Conservation (phyloP, 768 basidiomycete genomes). For the Russula compacta region DNA sequence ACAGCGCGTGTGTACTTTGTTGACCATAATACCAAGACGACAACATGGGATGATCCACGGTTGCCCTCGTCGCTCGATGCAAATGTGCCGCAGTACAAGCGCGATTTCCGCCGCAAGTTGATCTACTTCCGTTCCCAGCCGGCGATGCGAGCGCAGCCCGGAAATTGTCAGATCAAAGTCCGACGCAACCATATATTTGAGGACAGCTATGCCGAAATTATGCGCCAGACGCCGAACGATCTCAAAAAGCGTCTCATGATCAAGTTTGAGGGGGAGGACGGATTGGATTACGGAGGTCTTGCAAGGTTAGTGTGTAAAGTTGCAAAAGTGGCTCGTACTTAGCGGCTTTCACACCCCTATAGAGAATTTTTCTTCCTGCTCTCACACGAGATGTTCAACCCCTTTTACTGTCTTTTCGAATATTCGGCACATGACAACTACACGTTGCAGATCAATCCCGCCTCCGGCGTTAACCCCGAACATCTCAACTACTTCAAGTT, state of each 20-base stretch:
- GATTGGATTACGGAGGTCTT: conserved; percentile 95
- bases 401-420: conserved; percentile 99
- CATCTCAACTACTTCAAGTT: conserved; percentile 99
- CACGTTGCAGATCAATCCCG: conserved; percentile 98
- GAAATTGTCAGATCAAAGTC: conserved; percentile 99
- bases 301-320: conserved; percentile 56
- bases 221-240: conserved; percentile 98
- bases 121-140: conserved; percentile 99
- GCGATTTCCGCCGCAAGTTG: conserved; percentile 97
- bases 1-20: conserved; percentile 99
- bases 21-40: conserved; percentile 99
- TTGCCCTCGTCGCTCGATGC: conserved; percentile 90
- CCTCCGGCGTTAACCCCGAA: conserved; percentile 96
- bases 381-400: conserved; percentile 99
- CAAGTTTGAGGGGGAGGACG: conserved; percentile 99
- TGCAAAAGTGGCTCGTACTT: background rate
- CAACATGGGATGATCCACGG: conserved; percentile 99
- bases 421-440: conserved; percentile 99
- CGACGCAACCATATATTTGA: conserved; percentile 98
- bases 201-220: conserved; percentile 98
- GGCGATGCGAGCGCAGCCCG: conserved; percentile 94
- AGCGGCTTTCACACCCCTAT: conserved; percentile 16
- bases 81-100: conserved; percentile 99
- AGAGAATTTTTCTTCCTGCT: conserved; percentile 99
- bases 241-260: conserved; percentile 99